Evolutionary conservation across 768 basidiomycete genomes (phyloP).

Genomic region (Rickenella mellea): DNA sequence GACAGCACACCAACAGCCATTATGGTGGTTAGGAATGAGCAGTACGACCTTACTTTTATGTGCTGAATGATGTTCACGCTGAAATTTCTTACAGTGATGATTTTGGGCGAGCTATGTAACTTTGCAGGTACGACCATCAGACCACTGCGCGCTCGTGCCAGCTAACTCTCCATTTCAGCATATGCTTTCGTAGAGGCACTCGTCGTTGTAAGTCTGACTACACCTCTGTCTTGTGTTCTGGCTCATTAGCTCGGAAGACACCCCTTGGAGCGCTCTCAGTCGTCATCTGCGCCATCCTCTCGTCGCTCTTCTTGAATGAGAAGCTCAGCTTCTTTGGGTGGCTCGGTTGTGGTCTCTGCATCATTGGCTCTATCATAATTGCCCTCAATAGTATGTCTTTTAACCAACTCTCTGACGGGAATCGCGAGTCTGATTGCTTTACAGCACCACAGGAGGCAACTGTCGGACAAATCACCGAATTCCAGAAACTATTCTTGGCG

Average conservation of each 20-base stretch:
- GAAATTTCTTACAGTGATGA: conserved; percentile 60
- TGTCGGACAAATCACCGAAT: conserved; percentile 58
- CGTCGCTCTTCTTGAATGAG: conserved; percentile 89
- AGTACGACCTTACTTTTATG: conserved; percentile 36
- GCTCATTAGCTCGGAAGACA: conserved; percentile 38
- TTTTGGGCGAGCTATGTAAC: conserved; percentile 81
- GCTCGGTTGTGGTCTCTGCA: conserved; percentile 88
- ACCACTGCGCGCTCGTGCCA: conserved; percentile 6
- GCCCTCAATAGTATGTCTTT: conserved; percentile 65
- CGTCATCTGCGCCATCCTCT: conserved; percentile 88
- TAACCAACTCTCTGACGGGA: conserved; percentile 3
- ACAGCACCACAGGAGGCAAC: conserved; percentile 62
- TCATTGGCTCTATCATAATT: conserved; percentile 83
- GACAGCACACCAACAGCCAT: conserved; percentile 30
- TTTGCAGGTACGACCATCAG: conserved; percentile 56
- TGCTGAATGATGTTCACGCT: background rate
- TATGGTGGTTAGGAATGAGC: conserved; percentile 95
- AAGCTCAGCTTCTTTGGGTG: conserved; percentile 93
- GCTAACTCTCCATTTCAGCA: conserved; percentile 26
- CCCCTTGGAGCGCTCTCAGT: conserved; percentile 95
- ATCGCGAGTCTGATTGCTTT: conserved; percentile 3
- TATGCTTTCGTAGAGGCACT: conserved; percentile 91
- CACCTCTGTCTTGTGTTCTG: conserved; percentile 3
- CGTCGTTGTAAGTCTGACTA: conserved; percentile 58
- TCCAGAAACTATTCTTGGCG: conserved; percentile 72